These are phyloP conservation scores for Lolium rigidum DNA, from an alignment of 176 grass and related monocot species.

Conservation along the genomic window DNA sequence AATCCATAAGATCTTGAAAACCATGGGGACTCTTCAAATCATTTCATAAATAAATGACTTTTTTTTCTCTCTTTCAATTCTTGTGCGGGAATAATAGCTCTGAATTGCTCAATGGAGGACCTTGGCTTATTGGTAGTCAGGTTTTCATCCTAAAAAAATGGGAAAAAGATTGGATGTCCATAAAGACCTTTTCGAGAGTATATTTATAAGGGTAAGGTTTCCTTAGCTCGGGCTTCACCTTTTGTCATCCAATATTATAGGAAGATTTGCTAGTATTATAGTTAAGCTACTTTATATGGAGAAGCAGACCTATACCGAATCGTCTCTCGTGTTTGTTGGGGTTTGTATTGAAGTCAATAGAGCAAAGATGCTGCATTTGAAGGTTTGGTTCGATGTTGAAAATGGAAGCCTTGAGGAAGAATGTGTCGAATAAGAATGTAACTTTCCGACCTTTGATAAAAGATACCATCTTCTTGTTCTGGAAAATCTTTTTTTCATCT, in stretches of 20 bases:
- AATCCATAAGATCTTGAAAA: not conserved
- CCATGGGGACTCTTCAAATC: not conserved
- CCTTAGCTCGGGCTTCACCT: not conserved
- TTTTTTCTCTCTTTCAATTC: not conserved
- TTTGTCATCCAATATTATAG: not conserved
- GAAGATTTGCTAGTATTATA: not conserved
- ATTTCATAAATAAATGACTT: not conserved
- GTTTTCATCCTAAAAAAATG: not conserved
- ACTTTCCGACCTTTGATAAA: not conserved
- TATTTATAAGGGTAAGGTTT: not conserved
- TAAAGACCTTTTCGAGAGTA: not conserved
- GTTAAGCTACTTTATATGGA: not conserved
- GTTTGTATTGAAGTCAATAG: not conserved
- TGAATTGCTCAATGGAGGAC: not conserved
- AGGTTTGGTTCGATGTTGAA: not conserved
- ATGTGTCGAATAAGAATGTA: not conserved
- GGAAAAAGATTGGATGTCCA: not conserved
- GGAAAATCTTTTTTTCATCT: not conserved
- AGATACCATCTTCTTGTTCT: not conserved
- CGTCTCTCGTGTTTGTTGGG: not conserved
- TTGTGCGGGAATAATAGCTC: not conserved
- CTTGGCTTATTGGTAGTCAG: not conserved
- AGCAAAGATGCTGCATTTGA: not conserved
- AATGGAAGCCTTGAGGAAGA: not conserved
- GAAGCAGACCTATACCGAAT: not conserved